Conservation (phyloP, 495 filamentous ascomycete genomes). For the Xanthoparmelia taractica region DNA sequence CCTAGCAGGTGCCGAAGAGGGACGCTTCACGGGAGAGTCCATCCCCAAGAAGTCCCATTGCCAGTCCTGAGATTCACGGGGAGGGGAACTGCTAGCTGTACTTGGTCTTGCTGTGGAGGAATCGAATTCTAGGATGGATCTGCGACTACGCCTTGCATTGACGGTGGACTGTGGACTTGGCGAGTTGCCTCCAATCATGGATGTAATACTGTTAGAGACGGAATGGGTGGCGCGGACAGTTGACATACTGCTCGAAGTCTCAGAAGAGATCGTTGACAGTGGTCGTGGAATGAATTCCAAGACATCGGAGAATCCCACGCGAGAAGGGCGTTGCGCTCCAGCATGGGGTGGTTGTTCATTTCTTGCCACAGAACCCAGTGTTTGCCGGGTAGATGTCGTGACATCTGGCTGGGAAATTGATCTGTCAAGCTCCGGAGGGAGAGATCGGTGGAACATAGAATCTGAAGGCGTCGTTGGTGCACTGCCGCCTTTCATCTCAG, state of each 20-base stretch:
- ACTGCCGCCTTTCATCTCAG: constrained; percentile 48
- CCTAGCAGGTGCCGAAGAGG: constrained; percentile 12
- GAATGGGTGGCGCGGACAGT: constrained; percentile 56
- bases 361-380: constrained; percentile 17
- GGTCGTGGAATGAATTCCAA: constrained; percentile 62
- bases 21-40: constrained; percentile 1
- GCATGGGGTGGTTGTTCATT: constrained; percentile 23
- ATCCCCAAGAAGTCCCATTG: constrained; percentile 7
- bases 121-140: constrained; percentile 3
- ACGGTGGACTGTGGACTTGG: constrained; percentile 25
- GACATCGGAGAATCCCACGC: constrained; percentile 50
- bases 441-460: constrained; percentile 25
- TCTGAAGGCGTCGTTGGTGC: constrained; percentile 64
- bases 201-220: constrained; percentile 55
- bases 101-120: constrained; percentile 2
- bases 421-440: constrained; percentile 31
- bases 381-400: constrained; percentile 32
- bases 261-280: constrained; percentile 63
- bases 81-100: constrained; percentile 7
- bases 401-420: constrained; percentile 35
- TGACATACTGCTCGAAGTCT: constrained; percentile 58
- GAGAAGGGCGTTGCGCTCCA: constrained; percentile 38
- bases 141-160: neutral
- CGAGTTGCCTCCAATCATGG: constrained; percentile 37
- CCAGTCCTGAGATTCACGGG: neutral